A percentile compares a stretch with the other conserved stretches of the same genome.
Evolutionary conservation across 805 yeast species (phyloP).

Genomic region (Teunomyces aglyptinius): DNA sequence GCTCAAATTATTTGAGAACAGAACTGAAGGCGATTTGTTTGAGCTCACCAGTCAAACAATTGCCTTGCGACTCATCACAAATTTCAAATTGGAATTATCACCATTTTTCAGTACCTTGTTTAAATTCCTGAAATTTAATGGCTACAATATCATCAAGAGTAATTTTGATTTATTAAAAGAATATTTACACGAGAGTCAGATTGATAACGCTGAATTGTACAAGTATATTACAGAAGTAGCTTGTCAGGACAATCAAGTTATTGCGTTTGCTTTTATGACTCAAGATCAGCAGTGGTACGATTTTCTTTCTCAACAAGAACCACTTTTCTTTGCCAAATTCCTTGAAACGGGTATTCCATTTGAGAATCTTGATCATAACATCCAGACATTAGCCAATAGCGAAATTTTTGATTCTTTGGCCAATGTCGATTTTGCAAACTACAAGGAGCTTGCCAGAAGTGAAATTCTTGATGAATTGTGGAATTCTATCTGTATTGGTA

Average conservation of each 20-base stretch:
- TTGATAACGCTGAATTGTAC: not conserved
- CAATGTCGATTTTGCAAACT: constrained; percentile 16
- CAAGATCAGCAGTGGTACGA: not conserved
- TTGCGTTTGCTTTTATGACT: constrained; percentile 6
- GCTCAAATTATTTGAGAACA: constrained; percentile 30
- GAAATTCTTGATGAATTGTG: constrained; percentile 15
- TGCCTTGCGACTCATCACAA: constrained; percentile 45
- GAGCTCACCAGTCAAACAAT: constrained; percentile 51
- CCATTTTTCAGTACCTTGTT: constrained; percentile 26
- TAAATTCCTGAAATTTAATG: constrained; percentile 42
- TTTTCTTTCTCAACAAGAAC: not conserved
- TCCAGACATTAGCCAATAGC: not conserved
- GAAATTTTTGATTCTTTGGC: constrained; percentile 21
- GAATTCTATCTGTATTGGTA: constrained; percentile 14
- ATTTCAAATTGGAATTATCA: constrained; percentile 35
- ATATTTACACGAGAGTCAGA: constrained; percentile 10
- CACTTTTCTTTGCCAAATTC: constrained; percentile 11
- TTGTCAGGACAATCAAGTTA: constrained; percentile 4
- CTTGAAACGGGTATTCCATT: constrained; percentile 13
- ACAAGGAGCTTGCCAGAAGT: constrained; percentile 5
- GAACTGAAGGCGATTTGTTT: constrained; percentile 53
- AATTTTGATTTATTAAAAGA: constrained; percentile 14
- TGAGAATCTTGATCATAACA: not conserved
- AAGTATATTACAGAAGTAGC: not conserved
- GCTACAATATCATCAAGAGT: constrained; percentile 20